These are phyloP conservation scores for Viola odorata DNA, from an alignment of 345 rosid species.

Conservation along the genomic window DNA sequence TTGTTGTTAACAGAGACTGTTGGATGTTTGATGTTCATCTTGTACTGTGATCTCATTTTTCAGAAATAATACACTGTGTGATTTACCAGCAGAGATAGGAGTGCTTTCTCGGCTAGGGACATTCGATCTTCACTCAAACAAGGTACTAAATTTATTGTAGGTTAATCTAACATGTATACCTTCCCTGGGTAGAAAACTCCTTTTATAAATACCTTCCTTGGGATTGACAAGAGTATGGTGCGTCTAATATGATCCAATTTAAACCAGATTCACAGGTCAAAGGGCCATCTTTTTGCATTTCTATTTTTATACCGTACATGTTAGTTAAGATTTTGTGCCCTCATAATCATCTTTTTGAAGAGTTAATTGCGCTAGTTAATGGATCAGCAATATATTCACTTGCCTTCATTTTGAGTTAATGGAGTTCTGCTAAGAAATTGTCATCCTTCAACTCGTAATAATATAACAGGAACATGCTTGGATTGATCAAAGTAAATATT, in stretches of 20 bases:
- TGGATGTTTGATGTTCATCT: slow-evolving; percentile 18
- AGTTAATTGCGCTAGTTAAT: not conserved
- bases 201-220: not conserved
- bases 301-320: not conserved
- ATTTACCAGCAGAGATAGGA: slow-evolving; percentile 69
- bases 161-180: not conserved
- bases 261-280: not conserved
- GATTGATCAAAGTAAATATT: too few species aligned
- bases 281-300: not conserved
- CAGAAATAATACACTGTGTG: slow-evolving; percentile 65
- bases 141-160: slow-evolving; percentile 37
- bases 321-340: not conserved
- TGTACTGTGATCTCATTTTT: slow-evolving; percentile 20
- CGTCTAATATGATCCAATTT: too few species aligned
- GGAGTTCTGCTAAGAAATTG: not conserved
- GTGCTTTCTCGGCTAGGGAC: slow-evolving; percentile 63
- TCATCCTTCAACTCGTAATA: not conserved
- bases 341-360: not conserved
- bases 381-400: not conserved
- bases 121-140: slow-evolving; percentile 83
- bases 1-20: slow-evolving; percentile 14
- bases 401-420: not conserved
- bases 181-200: not conserved
- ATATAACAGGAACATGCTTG: not conserved
- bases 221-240: not conserved